Evolutionary conservation across 352 stramenopile genomes (phyloP), one percentile per base, ranked within the genome.

Genomic region (Phytophthora lateralis): DNA sequence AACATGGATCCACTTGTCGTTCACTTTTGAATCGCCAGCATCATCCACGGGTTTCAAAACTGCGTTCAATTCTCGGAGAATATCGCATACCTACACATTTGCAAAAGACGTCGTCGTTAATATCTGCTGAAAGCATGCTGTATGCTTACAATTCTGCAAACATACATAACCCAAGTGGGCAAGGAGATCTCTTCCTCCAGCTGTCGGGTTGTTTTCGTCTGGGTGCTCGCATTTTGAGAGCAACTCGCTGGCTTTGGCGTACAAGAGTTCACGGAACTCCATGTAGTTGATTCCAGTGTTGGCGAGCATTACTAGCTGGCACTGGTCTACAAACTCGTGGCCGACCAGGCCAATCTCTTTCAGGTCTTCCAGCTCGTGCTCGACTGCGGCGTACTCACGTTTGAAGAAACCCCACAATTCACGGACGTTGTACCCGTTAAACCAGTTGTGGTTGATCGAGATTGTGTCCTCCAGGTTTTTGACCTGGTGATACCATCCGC

Each of bases 361-460:
- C 35, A 93, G 52, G 43, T 93, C 52, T 18, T 72, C 71, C 12
- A 95, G 57, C 26, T 94, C 87, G 0, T 58, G 54, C 41, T 88
- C 75, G 0, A 94, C 83, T 0, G 82, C 85, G 0, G 55, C 58
- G 27, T 85, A 76, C 38, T 95, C 83, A 3, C 29, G 47, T 47
- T 88, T 76, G n/a, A 95, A 80, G 58, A 92, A 95, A 3, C 17
- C 4, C 87, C 85, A 94, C 15, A 95, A 53, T 20, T 81, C 58
- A 11, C 27, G 41, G 15, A 93, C 45, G 37, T 85, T 93, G 66
- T 85, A 95, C 37, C 80, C 86, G 49, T 97, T 98, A 60, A 98
- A 97, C 96, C 96, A 99, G 73, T 99, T 99, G 70, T 98, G 95
- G 82, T 99, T 99, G 68, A 99, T 97, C 1, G 93, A 98, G 43